Percentiles rank a stretch among this genome's conserved stretches.
phyloP scores from a whole-genome alignment of 768 basidiomycete genomes.

The Dentipellis fragilis region DNA sequence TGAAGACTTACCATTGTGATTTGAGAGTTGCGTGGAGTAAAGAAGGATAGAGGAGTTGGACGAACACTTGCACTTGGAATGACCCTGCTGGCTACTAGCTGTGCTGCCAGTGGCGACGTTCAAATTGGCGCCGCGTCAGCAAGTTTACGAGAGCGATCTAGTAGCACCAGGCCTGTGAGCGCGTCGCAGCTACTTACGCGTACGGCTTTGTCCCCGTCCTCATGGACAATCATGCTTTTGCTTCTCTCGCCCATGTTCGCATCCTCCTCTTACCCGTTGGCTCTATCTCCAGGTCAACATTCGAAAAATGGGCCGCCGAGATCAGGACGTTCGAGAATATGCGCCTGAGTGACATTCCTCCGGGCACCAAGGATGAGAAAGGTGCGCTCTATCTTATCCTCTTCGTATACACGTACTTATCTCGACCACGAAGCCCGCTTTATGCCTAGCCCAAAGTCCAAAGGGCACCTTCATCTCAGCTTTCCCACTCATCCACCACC shows the following conservation, averaged over 20 bases:
- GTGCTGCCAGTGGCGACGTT: no score
- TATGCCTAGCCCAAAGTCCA: constrained; percentile 65
- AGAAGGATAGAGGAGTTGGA: no score
- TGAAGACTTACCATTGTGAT: not conserved
- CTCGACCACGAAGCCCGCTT: constrained; percentile 51
- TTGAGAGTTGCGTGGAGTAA: not conserved
- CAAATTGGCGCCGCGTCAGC: no score
- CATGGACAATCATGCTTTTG: constrained; percentile 69
- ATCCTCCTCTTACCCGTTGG: constrained; percentile 85
- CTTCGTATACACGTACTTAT: not conserved
- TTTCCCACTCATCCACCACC: constrained; percentile 71
- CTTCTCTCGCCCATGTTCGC: constrained; percentile 76
- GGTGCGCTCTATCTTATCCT: constrained; percentile 31
- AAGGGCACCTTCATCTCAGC: constrained; percentile 73
- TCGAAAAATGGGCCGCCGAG: constrained; percentile 65
- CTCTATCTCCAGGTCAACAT: constrained; percentile 53
- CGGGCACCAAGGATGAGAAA: constrained; percentile 66
- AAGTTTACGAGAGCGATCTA: no score
- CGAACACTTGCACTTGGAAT: no score
- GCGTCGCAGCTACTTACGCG: no score
- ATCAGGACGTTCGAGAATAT: constrained; percentile 67
- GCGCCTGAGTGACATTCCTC: constrained; percentile 74
- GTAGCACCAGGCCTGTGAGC: no score
- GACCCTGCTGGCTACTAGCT: no score
- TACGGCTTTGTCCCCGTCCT: not conserved